phyloP scores from a whole-genome alignment of 83 land plant genomes.

The Diphasiastrum complanatum region DNA sequence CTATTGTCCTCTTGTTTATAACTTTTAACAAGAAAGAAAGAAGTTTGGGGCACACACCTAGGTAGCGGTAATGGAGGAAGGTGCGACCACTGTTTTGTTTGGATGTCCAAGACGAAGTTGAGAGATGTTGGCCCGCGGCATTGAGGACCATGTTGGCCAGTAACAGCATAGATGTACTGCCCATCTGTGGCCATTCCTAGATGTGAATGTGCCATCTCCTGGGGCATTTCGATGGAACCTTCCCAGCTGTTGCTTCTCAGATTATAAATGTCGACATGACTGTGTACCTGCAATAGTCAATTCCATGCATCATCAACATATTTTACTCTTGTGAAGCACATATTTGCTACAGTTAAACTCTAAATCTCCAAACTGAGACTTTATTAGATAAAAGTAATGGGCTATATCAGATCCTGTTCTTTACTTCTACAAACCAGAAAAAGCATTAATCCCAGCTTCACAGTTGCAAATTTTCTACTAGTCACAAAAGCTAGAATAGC shows the following conservation, averaged over 20 bases:
- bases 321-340: too few species aligned
- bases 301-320: too few species aligned
- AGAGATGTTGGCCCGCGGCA: constrained; percentile 70
- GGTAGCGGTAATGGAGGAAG: constrained; percentile 75
- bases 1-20: background rate
- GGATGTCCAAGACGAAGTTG: constrained; percentile 75
- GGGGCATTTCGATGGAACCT: constrained; percentile 67
- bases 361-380: too few species aligned
- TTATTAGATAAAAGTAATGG: too few species aligned
- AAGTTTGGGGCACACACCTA: constrained; percentile 42
- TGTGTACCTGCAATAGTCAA: constrained; percentile 55
- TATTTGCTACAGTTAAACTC: too few species aligned
- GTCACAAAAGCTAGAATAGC: too few species aligned
- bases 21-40: background rate
- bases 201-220: constrained; percentile 97
- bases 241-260: constrained; percentile 67
- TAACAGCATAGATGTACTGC: constrained; percentile 68
- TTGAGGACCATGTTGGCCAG: constrained; percentile 92
- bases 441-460: too few species aligned
- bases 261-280: constrained; percentile 81
- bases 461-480: too few species aligned
- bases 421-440: too few species aligned
- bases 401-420: too few species aligned
- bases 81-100: constrained; percentile 58
- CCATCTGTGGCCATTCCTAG: constrained; percentile 94